phyloP scores from a whole-genome alignment of 441 rosid species.

The Aleurites moluccanus region DNA sequence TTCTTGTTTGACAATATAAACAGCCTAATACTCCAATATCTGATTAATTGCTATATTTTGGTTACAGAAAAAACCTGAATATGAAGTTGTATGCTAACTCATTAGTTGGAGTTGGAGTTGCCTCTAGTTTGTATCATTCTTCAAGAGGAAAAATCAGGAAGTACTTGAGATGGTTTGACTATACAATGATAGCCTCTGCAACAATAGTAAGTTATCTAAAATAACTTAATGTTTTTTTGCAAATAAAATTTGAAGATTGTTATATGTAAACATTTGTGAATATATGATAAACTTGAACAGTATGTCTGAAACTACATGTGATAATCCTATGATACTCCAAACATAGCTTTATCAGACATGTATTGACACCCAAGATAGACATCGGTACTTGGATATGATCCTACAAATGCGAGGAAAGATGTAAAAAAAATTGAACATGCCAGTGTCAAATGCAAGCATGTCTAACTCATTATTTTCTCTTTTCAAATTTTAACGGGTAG shows the following conservation, averaged over 20 bases:
- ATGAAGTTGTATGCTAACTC: slow-evolving; percentile 88
- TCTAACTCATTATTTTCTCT: neutral
- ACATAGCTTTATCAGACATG: no score
- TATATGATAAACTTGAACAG: neutral
- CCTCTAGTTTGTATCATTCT: slow-evolving; percentile 83
- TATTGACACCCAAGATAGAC: no score
- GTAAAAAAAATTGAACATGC: no score
- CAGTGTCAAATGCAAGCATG: neutral
- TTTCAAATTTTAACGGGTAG: neutral
- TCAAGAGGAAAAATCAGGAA: slow-evolving; percentile 78
- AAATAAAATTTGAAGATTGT: neutral
- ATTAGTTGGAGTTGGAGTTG: slow-evolving; percentile 87
- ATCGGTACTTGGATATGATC: no score
- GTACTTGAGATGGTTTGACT: slow-evolving; percentile 86
- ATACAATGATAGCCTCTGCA: slow-evolving; percentile 90
- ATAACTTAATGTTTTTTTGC: neutral
- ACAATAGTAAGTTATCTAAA: slow-evolving; percentile 53
- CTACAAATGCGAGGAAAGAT: no score
- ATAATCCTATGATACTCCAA: neutral
- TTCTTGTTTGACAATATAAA: slow-evolving; percentile 4
- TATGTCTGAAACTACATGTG: neutral
- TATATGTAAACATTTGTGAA: neutral
- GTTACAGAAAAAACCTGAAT: slow-evolving; percentile 66
- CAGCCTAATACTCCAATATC: neutral
- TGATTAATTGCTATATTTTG: slow-evolving; percentile 18